phyloP scores from a whole-genome alignment of 257 asterid species.

The Gentiana dahurica region DNA sequence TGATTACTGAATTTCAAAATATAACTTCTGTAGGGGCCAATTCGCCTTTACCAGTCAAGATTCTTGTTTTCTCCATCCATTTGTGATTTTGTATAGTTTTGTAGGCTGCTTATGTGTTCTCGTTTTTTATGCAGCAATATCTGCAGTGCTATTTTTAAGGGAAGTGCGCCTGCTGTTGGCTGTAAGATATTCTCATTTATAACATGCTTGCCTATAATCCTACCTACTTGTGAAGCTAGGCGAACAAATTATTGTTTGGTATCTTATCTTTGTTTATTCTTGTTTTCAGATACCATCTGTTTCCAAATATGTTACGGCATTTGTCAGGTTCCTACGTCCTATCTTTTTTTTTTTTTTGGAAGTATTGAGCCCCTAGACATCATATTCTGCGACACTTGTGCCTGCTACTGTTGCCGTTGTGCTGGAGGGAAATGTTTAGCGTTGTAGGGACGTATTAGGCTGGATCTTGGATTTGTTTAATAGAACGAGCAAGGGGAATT shows the following conservation, averaged over 20 bases:
- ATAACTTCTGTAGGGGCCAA: not conserved
- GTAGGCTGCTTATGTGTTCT: not conserved
- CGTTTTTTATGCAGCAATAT: slow-evolving; percentile 55
- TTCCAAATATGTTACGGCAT: slow-evolving; percentile 32
- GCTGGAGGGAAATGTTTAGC: too few relatives aligned
- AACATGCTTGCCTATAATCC: not conserved
- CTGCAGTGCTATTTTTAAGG: slow-evolving; percentile 63
- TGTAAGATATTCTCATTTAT: slow-evolving; percentile 31
- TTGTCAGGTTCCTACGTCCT: slow-evolving; percentile 39
- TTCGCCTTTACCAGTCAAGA: not conserved
- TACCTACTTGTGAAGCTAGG: not conserved
- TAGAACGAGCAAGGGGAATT: too few relatives aligned
- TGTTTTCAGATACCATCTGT: slow-evolving; percentile 63
- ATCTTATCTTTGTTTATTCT: slow-evolving; percentile 7
- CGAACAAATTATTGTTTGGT: slow-evolving; percentile 4
- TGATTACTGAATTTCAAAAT: not conserved
- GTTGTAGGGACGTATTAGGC: too few relatives aligned
- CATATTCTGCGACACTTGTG: too few relatives aligned
- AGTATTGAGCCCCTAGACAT: not conserved
- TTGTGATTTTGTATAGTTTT: not conserved
- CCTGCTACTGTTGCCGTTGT: too few relatives aligned
- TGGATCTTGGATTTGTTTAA: too few relatives aligned
- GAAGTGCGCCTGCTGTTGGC: slow-evolving; percentile 40
- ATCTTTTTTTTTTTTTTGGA: not conserved
- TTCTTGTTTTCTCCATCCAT: not conserved